These are phyloP conservation scores for Persicaria tinctoria DNA, from an alignment of 148 eudicot genomes.

Conservation along the genomic window DNA sequence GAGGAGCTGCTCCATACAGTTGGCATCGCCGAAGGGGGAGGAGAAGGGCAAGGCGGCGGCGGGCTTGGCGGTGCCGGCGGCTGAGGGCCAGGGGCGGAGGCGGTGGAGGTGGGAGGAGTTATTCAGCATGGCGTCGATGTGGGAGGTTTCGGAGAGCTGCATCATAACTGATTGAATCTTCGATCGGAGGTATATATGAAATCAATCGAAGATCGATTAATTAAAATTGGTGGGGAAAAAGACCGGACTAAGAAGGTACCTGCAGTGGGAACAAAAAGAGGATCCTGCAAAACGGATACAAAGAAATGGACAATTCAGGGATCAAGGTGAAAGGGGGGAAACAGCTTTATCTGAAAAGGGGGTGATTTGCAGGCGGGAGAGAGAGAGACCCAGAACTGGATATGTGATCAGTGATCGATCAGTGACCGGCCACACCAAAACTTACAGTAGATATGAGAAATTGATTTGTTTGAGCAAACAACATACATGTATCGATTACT, in stretches of 20 bases:
- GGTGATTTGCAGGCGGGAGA: neutral
- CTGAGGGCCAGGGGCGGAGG: slow-evolving; percentile 38
- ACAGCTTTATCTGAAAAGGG: neutral
- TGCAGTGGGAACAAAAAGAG: neutral
- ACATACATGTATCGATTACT: too few relatives aligned
- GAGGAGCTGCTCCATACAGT: slow-evolving; percentile 75
- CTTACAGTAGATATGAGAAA: too few relatives aligned
- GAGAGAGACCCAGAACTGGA: neutral
- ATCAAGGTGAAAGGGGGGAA: neutral
- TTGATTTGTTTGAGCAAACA: too few relatives aligned
- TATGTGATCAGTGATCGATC: neutral
- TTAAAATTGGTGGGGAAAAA: slow-evolving; percentile 29
- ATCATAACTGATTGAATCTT: slow-evolving; percentile 28
- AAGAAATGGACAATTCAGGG: slow-evolving; percentile 47
- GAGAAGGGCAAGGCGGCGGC: slow-evolving; percentile 9
- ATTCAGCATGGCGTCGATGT: slow-evolving; percentile 27
- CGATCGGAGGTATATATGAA: neutral
- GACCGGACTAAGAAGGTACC: slow-evolving; percentile 33
- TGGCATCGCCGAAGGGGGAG: slow-evolving; percentile 39
- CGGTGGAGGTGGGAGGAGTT: slow-evolving; percentile 25
- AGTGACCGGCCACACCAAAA: neutral
- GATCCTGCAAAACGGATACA: slow-evolving; percentile 28
- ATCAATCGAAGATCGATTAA: neutral
- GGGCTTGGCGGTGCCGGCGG: neutral
- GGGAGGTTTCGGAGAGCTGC: slow-evolving; percentile 56